Evolutionary conservation across 2,329 filamentous ascomycete genomes (phyloP).

Genomic region (Raffaelea arxii): DNA sequence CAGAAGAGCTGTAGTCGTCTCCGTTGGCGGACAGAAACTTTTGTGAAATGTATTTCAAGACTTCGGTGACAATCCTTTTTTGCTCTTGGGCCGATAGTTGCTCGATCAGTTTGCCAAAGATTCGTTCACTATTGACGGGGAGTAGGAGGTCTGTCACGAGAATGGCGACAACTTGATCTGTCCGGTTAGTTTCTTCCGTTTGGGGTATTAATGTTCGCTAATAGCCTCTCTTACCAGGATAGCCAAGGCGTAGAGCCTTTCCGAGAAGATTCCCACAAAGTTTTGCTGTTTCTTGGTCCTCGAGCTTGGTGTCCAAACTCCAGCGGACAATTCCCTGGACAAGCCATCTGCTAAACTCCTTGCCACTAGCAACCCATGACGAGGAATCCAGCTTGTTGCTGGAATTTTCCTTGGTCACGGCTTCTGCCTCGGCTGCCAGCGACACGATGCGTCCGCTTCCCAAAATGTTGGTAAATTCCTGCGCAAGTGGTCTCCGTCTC

Average conservation of each 20-base stretch:
- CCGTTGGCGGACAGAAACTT: constrained; percentile 24
- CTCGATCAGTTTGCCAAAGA: constrained; percentile 23
- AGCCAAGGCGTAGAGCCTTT: constrained; percentile 60
- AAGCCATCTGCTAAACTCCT: constrained; percentile 61
- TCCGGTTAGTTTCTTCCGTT: constrained; percentile 2
- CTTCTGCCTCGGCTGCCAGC: constrained; percentile 44
- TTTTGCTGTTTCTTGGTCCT: constrained; percentile 21
- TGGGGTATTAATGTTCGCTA: background rate
- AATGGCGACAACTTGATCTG: constrained; percentile 31
- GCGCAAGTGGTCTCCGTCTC: constrained; percentile 24
- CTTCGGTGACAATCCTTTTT: constrained; percentile 27
- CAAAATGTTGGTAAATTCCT: constrained; percentile 36
- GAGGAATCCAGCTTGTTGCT: background rate
- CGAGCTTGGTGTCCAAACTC: constrained; percentile 23
- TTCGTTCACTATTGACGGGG: constrained; percentile 7
- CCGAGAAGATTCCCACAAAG: constrained; percentile 39
- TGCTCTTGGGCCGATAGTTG: constrained; percentile 32
- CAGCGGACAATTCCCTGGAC: constrained; percentile 49
- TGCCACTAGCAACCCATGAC: constrained; percentile 56
- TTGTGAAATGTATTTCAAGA: constrained; percentile 36
- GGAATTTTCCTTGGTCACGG: constrained; percentile 29
- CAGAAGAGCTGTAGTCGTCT: constrained; percentile 13
- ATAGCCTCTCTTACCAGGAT: constrained; percentile 45
- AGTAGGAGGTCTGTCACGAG: constrained; percentile 25
- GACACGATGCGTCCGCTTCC: constrained; percentile 41